Base-by-base conservation (phyloP, 495 filamentous ascomycete genomes). In the Lasiosphaeriaceae sp. region DNA sequence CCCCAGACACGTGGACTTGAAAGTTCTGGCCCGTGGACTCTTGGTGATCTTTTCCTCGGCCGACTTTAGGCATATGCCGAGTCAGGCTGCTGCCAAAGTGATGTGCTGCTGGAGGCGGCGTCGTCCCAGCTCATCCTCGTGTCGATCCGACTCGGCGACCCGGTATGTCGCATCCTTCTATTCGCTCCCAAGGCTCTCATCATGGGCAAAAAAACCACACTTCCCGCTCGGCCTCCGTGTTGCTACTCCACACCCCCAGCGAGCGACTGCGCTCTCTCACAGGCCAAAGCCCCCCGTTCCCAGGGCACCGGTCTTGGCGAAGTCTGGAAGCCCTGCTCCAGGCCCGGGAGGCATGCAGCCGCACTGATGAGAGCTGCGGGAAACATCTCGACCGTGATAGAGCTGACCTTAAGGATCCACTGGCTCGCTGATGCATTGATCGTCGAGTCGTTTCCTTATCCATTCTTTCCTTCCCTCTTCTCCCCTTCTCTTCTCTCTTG, bases 351-450 rank as follows among this genome's bases (percentile, higher is more conserved):
- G 48, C 39, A 43, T 52, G 47, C 49, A 51, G 55, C 37, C 39
- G 39, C 39, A 43, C 39, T 43, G 3, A 43, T 12, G 5, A 16
- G 39, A 45, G 53, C 17, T 49, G 17, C 29, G 48, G 20, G 22
- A 43, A 34, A 39, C 53, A 56, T 49, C 46, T 39, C 24, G 6
- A 26, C 44, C 35, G 29, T 17, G 49, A 58, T 52, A 58, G 51
- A 52, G 46, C 26, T 41, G 51, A 52, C 37, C 44, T 49, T 20
- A 37, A 52, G 48, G 55, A 58, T 51, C 47, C 31, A 46, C 55
- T 34, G 46, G 47, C 39, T 52, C 47, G 41, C 31, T 29, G 43
- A 37, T 58, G 55, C 55, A 52, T 26, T 58, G 55, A 58, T 58
- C 55, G 55, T 11, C 29, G 39, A 52, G 49, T 48, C 50, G 49